Conservation (phyloP, 306 rosid species). For the Betula pendula region DNA sequence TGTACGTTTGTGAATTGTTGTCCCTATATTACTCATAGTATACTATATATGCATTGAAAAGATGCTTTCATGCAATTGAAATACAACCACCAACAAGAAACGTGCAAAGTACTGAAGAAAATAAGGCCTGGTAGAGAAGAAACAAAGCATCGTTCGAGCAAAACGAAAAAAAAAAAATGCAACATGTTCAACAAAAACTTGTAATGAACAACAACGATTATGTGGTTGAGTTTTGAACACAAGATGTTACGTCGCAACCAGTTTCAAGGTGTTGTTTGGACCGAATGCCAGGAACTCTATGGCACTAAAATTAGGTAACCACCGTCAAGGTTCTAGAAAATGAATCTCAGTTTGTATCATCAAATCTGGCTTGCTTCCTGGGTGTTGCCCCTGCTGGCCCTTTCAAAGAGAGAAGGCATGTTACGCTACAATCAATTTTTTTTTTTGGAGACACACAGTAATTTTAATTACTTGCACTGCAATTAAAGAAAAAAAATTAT, state of each 20-base stretch:
- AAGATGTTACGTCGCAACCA: neutral
- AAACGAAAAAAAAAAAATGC: too few relatives aligned
- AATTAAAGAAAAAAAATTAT: neutral
- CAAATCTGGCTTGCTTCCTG: neutral
- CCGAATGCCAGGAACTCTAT: neutral
- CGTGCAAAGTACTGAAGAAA: neutral
- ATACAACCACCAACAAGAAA: neutral
- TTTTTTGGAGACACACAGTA: too few relatives aligned
- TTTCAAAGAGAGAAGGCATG: conserved; percentile 7
- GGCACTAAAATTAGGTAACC: too few relatives aligned
- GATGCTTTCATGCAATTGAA: neutral
- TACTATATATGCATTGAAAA: too few relatives aligned
- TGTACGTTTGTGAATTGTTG: too few relatives aligned
- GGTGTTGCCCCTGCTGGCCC: neutral
- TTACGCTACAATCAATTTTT: too few relatives aligned
- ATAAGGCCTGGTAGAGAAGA: too few relatives aligned
- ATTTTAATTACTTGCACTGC: neutral
- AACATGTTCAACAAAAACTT: too few relatives aligned
- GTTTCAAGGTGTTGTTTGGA: neutral
- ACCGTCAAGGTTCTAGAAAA: conserved; percentile 3
- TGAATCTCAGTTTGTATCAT: neutral
- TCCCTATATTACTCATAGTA: too few relatives aligned
- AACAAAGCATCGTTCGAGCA: too few relatives aligned
- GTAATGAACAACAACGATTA: neutral
- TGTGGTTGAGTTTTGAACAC: neutral